Conservation (phyloP, 805 yeast genomes). For the Trichomonascus vanleenenianus region DNA sequence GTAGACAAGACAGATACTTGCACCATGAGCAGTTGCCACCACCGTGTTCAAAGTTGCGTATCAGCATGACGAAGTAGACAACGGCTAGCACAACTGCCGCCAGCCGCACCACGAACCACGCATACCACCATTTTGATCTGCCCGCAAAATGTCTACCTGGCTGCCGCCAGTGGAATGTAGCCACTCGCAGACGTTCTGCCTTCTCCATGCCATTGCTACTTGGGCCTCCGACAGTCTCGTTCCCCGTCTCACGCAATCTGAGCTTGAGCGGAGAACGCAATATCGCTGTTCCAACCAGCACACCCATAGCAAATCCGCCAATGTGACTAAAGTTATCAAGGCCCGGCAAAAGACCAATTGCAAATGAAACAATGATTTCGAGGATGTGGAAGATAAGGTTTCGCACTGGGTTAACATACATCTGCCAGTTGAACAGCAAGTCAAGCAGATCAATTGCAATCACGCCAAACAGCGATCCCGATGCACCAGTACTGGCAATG, state of each 20-base stretch:
- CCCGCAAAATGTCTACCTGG: conserved; percentile 17
- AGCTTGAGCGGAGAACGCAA: conserved; percentile 45
- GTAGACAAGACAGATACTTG: conserved; percentile 62
- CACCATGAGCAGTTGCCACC: conserved; percentile 61
- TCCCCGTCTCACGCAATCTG: neutral
- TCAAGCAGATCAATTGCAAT: conserved; percentile 52
- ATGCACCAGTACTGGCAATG: conserved; percentile 59
- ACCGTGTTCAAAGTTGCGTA: conserved; percentile 41
- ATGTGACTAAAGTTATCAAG: conserved; percentile 68
- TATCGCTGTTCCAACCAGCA: conserved; percentile 41
- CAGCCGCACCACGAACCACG: conserved; percentile 47
- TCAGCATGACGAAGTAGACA: conserved; percentile 43
- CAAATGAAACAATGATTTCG: conserved; percentile 53
- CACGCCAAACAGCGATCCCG: conserved; percentile 64
- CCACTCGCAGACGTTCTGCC: conserved; percentile 16
- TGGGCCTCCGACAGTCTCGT: neutral
- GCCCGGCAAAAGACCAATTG: conserved; percentile 63
- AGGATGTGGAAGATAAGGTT: conserved; percentile 41
- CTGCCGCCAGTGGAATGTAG: conserved; percentile 18
- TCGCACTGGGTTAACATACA: conserved; percentile 39
- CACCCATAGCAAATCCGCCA: conserved; percentile 65
- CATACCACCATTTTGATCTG: conserved; percentile 32
- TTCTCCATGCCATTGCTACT: conserved; percentile 8
- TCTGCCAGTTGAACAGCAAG: conserved; percentile 45
- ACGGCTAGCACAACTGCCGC: conserved; percentile 39